Conservation (phyloP, 768 basidiomycete species). For the Amanita phalloides region DNA sequence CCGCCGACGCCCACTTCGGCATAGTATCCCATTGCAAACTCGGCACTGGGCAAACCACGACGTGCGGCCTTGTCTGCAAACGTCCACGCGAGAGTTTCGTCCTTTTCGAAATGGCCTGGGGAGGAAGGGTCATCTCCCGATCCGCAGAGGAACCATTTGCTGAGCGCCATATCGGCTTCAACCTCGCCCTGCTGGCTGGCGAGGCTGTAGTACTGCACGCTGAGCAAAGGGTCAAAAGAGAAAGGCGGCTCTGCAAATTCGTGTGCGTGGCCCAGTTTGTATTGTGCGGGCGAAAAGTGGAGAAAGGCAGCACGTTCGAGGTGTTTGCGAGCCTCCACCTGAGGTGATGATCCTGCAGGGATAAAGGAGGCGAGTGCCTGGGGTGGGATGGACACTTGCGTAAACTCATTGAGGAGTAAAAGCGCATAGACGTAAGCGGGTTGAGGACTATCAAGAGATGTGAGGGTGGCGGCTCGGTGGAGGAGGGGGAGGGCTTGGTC, state of each 20-base stretch:
- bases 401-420: slow-evolving; percentile 75
- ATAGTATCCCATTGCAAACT: slow-evolving; percentile 97
- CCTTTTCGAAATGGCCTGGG: slow-evolving; percentile 65
- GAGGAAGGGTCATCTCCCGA: slow-evolving; percentile 28
- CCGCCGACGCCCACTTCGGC: slow-evolving; percentile 87
- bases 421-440: slow-evolving; percentile 87
- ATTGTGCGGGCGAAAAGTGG: slow-evolving; percentile 77
- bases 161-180: slow-evolving; percentile 94
- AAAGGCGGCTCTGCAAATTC: slow-evolving; percentile 84
- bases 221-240: slow-evolving; percentile 79
- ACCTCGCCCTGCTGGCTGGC: slow-evolving; percentile 79
- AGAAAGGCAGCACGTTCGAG: slow-evolving; percentile 83
- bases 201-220: slow-evolving; percentile 82
- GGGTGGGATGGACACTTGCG: slow-evolving; percentile 45
- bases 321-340: slow-evolving; percentile 60
- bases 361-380: slow-evolving; percentile 41
- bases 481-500: slow-evolving; percentile 60
- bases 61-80: slow-evolving; percentile 84
- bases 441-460: slow-evolving; percentile 70
- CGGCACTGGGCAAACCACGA: slow-evolving; percentile 69
- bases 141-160: slow-evolving; percentile 96
- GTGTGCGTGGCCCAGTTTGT: slow-evolving; percentile 87
- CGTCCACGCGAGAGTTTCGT: slow-evolving; percentile 74
- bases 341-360: slow-evolving; percentile 34
- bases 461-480: slow-evolving; percentile 63